Percentiles rank a stretch among this genome's conserved stretches.
Evolutionary conservation across 352 stramenopile species (phyloP).

Genomic region (Blastocystis sp.): DNA sequence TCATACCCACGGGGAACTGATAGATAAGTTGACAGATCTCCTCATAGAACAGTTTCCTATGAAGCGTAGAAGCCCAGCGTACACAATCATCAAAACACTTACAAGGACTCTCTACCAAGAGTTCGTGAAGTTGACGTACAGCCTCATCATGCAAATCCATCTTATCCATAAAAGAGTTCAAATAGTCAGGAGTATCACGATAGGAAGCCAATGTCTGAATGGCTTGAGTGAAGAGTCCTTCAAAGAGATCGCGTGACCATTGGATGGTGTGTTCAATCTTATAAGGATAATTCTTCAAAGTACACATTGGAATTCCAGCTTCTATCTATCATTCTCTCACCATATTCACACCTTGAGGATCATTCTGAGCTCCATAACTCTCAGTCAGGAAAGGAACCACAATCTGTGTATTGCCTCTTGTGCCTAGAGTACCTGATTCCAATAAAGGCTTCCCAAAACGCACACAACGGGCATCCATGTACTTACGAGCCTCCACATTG

Average conservation of each 20-base stretch:
- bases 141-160: slow-evolving; percentile 30
- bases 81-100: slow-evolving; percentile 90
- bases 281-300: slow-evolving; percentile 99
- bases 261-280: slow-evolving; percentile 94
- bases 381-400: slow-evolving; percentile 79
- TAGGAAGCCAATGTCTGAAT: slow-evolving; percentile 90
- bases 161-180: slow-evolving; percentile 24
- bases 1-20: slow-evolving; percentile 83
- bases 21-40: slow-evolving; percentile 92
- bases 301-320: slow-evolving; percentile 98
- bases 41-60: slow-evolving; percentile 94
- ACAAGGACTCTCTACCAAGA: slow-evolving; percentile 13
- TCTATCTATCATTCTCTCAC: slow-evolving; percentile 67
- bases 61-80: slow-evolving; percentile 87
- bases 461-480: slow-evolving; percentile 90
- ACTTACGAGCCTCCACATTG: slow-evolving; percentile 93
- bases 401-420: slow-evolving; percentile 92
- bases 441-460: slow-evolving; percentile 93
- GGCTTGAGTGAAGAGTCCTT: slow-evolving; percentile 92
- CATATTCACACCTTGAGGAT: neutral
- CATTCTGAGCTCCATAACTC: slow-evolving; percentile 83
- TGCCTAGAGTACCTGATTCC: slow-evolving; percentile 94
- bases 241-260: slow-evolving; percentile 97
- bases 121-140: slow-evolving; percentile 16
- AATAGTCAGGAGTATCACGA: slow-evolving; percentile 69